These are phyloP conservation scores for Orychophragmus violaceus DNA, from an alignment of 345 rosid species.

Conservation along the genomic window DNA sequence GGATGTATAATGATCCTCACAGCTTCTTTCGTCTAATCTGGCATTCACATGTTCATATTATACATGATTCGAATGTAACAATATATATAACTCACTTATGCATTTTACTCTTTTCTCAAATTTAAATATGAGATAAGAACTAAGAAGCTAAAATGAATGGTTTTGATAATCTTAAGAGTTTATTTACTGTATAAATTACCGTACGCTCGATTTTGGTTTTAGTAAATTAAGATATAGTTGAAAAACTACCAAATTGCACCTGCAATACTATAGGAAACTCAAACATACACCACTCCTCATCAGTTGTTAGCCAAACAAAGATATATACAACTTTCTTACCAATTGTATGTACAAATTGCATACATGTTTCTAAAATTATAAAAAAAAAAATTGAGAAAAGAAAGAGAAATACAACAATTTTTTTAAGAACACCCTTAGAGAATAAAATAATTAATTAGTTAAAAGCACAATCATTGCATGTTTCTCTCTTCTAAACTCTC, in stretches of 20 bases:
- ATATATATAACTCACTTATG: not conserved
- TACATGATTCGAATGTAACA: not conserved
- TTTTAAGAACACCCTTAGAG: not conserved
- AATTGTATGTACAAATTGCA: not conserved
- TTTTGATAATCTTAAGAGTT: not conserved
- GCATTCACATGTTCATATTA: slow-evolving; percentile 21
- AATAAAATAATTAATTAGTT: too few species aligned
- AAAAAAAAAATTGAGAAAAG: not conserved
- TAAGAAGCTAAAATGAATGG: not conserved
- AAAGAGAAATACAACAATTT: not conserved
- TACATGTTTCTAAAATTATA: not conserved
- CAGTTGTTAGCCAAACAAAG: too few species aligned
- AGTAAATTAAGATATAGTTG: too few species aligned
- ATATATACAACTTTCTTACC: not conserved
- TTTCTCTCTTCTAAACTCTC: too few species aligned
- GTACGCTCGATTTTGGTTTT: too few species aligned
- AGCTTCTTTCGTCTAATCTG: slow-evolving; percentile 12
- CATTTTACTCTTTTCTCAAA: not conserved
- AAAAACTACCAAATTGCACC: not conserved
- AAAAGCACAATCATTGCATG: too few species aligned
- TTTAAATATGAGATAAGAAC: not conserved
- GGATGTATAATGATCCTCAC: not conserved
- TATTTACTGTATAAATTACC: not conserved
- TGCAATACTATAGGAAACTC: not conserved
- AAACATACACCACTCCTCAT: not conserved